These are phyloP conservation scores for Fusarium oxysporum DNA, from an alignment of 2,329 filamentous ascomycete genomes.

Conservation along the genomic window DNA sequence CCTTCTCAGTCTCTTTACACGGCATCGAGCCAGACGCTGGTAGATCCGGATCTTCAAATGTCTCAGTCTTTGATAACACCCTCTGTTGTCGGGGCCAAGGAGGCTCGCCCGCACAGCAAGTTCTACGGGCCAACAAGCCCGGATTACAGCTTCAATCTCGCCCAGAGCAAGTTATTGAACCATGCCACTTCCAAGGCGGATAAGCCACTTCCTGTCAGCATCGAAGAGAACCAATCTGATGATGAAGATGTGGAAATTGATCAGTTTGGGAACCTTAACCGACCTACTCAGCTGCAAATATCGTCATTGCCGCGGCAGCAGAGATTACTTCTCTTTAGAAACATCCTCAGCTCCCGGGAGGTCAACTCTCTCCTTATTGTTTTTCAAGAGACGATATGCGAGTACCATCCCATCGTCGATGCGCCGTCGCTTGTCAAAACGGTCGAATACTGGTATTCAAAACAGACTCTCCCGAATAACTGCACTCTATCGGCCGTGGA, in stretches of 20 bases:
- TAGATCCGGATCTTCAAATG: neutral
- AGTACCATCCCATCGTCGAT: neutral
- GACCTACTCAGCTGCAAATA: neutral
- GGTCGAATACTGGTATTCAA: neutral
- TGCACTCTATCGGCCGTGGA: neutral
- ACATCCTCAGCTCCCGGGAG: neutral
- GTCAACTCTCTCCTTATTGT: neutral
- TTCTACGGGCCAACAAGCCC: conserved; percentile 1
- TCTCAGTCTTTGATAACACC: neutral
- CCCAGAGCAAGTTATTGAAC: neutral
- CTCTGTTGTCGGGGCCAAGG: neutral
- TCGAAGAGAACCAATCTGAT: conserved; percentile 1
- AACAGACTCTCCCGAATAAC: neutral
- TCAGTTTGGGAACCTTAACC: neutral
- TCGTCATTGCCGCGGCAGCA: neutral
- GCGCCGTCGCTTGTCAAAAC: neutral
- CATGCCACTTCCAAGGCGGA: neutral
- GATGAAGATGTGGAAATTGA: neutral
- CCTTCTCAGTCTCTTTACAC: neutral
- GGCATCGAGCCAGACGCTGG: neutral
- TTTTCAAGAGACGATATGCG: conserved; percentile 1
- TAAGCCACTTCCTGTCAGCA: neutral
- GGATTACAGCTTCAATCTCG: neutral
- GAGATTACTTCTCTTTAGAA: neutral
- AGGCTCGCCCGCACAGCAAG: neutral